phyloP scores from a whole-genome alignment of 306 rosid genomes.

The Cucurbita maxima region DNA sequence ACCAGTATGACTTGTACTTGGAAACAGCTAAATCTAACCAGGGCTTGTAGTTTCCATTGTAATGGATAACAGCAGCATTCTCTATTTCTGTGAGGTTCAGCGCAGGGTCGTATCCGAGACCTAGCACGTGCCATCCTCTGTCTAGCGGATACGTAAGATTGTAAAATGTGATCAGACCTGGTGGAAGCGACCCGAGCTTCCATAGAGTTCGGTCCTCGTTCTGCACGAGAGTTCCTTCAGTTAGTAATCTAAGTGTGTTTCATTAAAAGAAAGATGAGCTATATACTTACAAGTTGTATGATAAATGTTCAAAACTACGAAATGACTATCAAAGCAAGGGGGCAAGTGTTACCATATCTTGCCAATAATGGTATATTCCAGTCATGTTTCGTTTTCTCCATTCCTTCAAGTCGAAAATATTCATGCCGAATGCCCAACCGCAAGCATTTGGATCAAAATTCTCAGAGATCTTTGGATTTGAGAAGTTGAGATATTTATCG shows the following conservation, averaged over 20 bases:
- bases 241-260: slow-evolving; percentile 6
- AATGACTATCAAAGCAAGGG: neutral
- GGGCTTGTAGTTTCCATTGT: slow-evolving; percentile 96
- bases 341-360: slow-evolving; percentile 48
- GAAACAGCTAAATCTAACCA: slow-evolving; percentile 93
- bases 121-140: slow-evolving; percentile 85
- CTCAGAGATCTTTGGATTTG: slow-evolving; percentile 64
- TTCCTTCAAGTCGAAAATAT: slow-evolving; percentile 85
- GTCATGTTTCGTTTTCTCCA: slow-evolving; percentile 87
- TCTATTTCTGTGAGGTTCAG: slow-evolving; percentile 65
- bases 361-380: slow-evolving; percentile 89
- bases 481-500: slow-evolving; percentile 90
- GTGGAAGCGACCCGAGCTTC: slow-evolving; percentile 93
- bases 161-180: slow-evolving; percentile 82
- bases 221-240: slow-evolving; percentile 30
- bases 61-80: slow-evolving; percentile 81
- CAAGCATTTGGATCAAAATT: slow-evolving; percentile 87
- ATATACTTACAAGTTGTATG: neutral
- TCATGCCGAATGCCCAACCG: slow-evolving; percentile 99
- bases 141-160: slow-evolving; percentile 71
- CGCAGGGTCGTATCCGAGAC: slow-evolving; percentile 97
- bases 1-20: slow-evolving; percentile 80
- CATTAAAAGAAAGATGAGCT: neutral
- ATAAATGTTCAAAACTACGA: neutral
- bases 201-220: slow-evolving; percentile 93